phyloP scores from a whole-genome alignment of 164 flowering plant species.

The Berberis vulgaris region DNA sequence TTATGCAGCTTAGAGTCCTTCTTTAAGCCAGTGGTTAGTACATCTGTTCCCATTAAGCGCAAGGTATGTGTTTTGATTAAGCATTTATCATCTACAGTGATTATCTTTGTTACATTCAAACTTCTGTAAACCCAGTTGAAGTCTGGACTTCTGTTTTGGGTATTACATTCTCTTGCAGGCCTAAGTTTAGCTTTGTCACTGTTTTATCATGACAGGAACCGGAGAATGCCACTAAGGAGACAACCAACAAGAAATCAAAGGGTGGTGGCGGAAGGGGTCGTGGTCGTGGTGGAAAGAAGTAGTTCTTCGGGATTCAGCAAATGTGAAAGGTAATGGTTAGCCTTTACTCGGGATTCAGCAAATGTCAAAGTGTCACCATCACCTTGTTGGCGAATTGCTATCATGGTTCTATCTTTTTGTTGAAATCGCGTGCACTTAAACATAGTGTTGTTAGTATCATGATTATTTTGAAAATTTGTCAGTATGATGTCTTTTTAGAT shows the following conservation, averaged over 20 bases:
- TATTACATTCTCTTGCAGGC: neutral
- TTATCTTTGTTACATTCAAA: neutral
- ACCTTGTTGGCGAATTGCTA: too few species aligned
- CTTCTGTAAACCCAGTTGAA: neutral
- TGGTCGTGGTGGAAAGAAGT: conserved; percentile 45
- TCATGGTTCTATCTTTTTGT: too few species aligned
- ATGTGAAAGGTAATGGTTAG: neutral
- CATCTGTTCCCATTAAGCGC: conserved; percentile 54
- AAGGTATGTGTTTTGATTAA: conserved; percentile 49
- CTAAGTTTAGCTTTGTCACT: neutral
- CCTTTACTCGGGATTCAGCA: neutral
- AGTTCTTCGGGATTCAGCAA: conserved; percentile 19
- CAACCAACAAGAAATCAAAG: conserved; percentile 50
- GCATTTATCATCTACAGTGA: neutral
- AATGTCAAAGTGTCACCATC: neutral
- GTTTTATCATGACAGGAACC: conserved; percentile 33
- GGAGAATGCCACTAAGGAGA: conserved; percentile 35
- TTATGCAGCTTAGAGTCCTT: conserved; percentile 76
- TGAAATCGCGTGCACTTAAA: too few species aligned
- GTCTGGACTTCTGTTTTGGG: neutral
- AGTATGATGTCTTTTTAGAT: too few species aligned
- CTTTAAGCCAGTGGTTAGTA: conserved; percentile 64
- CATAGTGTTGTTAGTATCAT: too few species aligned
- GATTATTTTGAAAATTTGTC: too few species aligned
- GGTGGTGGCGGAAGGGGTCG: conserved; percentile 32